Conservation (phyloP, 805 yeast genomes). For the Wickerhamomyces bisporus region DNA sequence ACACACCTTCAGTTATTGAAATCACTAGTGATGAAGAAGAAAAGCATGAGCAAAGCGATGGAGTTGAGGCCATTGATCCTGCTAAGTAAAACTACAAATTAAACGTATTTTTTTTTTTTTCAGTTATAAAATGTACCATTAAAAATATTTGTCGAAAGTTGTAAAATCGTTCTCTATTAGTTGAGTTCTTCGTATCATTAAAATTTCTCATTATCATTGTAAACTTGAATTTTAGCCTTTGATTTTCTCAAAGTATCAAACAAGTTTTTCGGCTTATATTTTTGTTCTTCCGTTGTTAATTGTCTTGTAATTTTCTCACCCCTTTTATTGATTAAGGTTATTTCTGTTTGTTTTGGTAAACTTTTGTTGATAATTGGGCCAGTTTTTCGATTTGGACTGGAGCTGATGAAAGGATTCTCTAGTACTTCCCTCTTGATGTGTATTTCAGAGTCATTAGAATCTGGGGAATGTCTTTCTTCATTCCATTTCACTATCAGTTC, state of each 20-base stretch:
- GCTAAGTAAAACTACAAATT: too few species aligned
- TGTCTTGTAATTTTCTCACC: conserved; percentile 27
- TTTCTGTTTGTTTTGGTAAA: conserved; percentile 3
- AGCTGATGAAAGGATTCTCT: conserved; percentile 21
- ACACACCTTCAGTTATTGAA: conserved; percentile 1
- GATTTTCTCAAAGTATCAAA: conserved; percentile 14
- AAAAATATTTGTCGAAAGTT: too few species aligned
- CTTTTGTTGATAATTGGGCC: background rate
- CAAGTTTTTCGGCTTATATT: conserved; percentile 26
- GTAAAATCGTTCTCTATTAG: too few species aligned
- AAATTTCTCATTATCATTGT: background rate
- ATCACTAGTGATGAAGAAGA: conserved; percentile 1
- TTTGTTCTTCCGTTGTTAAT: conserved; percentile 17
- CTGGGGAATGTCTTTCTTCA: conserved; percentile 17
- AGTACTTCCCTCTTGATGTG: conserved; percentile 11
- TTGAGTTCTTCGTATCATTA: too few species aligned
- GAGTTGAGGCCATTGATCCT: background rate
- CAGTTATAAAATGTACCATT: too few species aligned
- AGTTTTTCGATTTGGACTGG: background rate
- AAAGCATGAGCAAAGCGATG: background rate
- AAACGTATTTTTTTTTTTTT: too few species aligned
- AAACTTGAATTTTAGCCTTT: conserved; percentile 1
- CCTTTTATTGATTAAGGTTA: conserved; percentile 26
- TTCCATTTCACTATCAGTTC: conserved; percentile 30
- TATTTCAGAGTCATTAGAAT: conserved; percentile 11